Percentiles rank a stretch among this genome's conserved stretches.
These are phyloP conservation scores for Podila minutissima DNA, from an alignment of 192 early-diverging fungal species.

Conservation along the genomic window DNA sequence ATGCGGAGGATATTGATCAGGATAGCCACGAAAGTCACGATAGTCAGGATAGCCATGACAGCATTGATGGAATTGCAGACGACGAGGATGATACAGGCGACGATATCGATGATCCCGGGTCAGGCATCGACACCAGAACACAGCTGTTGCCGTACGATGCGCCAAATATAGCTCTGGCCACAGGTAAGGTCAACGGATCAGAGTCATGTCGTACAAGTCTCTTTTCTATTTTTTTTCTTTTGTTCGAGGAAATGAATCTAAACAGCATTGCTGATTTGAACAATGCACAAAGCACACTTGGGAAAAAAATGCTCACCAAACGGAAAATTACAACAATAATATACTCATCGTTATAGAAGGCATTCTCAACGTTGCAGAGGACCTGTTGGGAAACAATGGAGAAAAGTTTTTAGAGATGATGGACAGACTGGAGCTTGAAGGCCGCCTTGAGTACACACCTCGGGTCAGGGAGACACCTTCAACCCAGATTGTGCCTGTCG, in stretches of 20 bases:
- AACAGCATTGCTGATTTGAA: no score
- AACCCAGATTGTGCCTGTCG: constrained; percentile 49
- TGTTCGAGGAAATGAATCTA: no score
- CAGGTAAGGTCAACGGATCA: no score
- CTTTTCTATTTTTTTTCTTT: no score
- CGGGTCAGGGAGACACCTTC: no score
- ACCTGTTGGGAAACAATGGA: constrained; percentile 91
- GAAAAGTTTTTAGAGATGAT: constrained; percentile 97
- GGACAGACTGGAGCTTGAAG: constrained; percentile 74
- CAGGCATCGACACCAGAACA: no score
- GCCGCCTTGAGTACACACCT: no score
- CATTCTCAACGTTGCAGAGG: constrained; percentile 82
- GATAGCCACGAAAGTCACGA: constrained; percentile 18
- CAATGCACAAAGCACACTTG: no score
- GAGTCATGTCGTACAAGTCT: no score
- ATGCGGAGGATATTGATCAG: constrained; percentile 5
- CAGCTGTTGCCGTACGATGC: no score
- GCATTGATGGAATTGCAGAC: no score
- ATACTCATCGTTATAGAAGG: constrained; percentile 48
- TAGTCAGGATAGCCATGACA: background rate
- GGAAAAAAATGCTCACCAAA: background rate
- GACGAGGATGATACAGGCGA: constrained; percentile 58
- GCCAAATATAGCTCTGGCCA: no score
- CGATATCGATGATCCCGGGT: constrained; percentile 31
- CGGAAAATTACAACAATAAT: background rate